These are phyloP conservation scores for Colletotrichum eleusines DNA, from an alignment of 2,329 filamentous ascomycete species.

Conservation along the genomic window DNA sequence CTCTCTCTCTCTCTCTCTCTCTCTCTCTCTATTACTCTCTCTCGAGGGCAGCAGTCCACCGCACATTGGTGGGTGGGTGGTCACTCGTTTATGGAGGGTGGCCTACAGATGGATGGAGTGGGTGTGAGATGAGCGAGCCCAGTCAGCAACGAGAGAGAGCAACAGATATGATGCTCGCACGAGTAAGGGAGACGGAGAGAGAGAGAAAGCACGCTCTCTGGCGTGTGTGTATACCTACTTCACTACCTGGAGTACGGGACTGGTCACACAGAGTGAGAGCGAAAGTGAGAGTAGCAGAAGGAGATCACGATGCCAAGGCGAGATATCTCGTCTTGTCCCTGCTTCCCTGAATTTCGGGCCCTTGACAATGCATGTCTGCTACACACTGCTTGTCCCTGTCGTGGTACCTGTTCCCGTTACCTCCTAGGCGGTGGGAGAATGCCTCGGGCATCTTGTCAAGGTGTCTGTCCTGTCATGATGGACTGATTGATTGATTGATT, in stretches of 20 bases:
- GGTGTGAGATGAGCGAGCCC: constrained; percentile 32
- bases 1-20: neutral
- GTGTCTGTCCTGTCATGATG: constrained; percentile 25
- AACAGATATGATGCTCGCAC: constrained; percentile 4
- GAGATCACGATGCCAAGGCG: constrained; percentile 37
- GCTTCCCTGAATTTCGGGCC: constrained; percentile 24
- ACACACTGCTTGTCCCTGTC: constrained; percentile 9
- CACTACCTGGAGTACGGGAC: neutral
- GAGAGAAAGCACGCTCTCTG: neutral
- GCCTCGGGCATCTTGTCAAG: constrained; percentile 9
- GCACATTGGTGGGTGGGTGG: constrained; percentile 22
- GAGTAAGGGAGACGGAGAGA: constrained; percentile 2
- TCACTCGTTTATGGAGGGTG: constrained; percentile 38
- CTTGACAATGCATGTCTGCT: constrained; percentile 13
- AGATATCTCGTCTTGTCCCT: constrained; percentile 23
- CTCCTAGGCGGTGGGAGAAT: constrained; percentile 7
- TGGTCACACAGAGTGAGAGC: neutral
- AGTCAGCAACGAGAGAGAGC: constrained; percentile 29
- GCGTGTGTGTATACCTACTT: neutral
- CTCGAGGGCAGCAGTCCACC: neutral
- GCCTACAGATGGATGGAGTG: constrained; percentile 33
- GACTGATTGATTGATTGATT: constrained; percentile 28
- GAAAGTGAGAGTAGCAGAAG: constrained; percentile 1
- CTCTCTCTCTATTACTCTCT: neutral
- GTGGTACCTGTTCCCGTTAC: neutral